Base-by-base conservation (phyloP, 2,329 filamentous ascomycete species). In the Xylaria sp. region DNA sequence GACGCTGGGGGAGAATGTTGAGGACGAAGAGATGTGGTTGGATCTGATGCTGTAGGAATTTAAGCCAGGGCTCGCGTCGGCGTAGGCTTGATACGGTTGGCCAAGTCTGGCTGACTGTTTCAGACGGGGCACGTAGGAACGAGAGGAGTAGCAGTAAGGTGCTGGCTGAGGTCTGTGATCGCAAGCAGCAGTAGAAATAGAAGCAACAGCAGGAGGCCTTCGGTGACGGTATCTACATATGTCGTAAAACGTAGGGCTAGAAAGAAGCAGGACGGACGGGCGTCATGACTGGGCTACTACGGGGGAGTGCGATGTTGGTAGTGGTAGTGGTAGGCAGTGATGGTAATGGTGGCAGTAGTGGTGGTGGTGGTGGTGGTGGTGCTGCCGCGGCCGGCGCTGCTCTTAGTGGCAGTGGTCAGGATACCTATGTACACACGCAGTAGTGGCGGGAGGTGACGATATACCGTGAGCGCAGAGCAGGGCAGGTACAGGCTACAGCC, bases 101-200 rank as follows among this genome's bases (percentile, higher is more conserved):
- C 51, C 53, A n/a, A 45, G 54, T 55, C 61, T 54, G 51, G 66
- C 62, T 59, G 33, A 49, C 50, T 61, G 66, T 69, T 63, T 68
- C 62, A 66, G 68, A 68, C 60, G 55, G 49, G 63, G 54, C 33
- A 61, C 61, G 66, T 47, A 66, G 61, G 63, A 61, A 44, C 38
- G 39, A 63, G 53, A 42, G 56, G 25, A 67, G 65, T 56, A 50
- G 57, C 56, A 63, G 61, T 42, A 33, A 25, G 33, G 10, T 38
- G n/a, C 17, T 13, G 15, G 39, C 42, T 20, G 36, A 20, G 45
- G 38, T 17, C 53, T 58, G 38, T 10, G 44, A 54, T 53, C 44
- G 55, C 53, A 50, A 51, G 38, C 39, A 53, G 63, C 38, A 45
- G 53, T 22, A 36, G 31, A 22, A 38, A 44, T n/a, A 10, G 44